These are phyloP conservation scores for Russula sp. DNA, from an alignment of 768 basidiomycete genomes.

Conservation along the genomic window DNA sequence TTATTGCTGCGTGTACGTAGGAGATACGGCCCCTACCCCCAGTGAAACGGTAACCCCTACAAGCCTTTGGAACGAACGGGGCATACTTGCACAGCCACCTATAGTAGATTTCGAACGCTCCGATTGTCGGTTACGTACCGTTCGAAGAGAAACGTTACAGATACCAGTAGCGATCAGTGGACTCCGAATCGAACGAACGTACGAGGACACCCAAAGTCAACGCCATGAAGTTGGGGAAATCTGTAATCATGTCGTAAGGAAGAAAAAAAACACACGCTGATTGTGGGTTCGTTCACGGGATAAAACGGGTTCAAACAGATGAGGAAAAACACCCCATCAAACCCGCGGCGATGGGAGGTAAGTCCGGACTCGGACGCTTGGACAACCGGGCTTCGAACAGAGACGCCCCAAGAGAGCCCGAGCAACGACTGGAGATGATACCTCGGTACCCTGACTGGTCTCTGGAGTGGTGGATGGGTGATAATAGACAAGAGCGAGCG, in stretches of 20 bases:
- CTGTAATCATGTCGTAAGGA: slow-evolving; percentile 11
- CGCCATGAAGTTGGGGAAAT: neutral
- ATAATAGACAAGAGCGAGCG: neutral
- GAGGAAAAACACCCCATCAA: slow-evolving; percentile 12
- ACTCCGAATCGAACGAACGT: neutral
- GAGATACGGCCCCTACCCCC: no score
- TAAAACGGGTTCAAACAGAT: slow-evolving; percentile 4
- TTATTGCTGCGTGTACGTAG: slow-evolving; percentile 25
- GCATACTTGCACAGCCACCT: slow-evolving; percentile 12
- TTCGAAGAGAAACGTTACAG: neutral
- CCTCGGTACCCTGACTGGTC: neutral
- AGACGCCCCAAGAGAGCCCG: neutral
- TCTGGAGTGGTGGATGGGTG: neutral
- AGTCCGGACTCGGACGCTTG: neutral
- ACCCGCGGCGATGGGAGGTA: slow-evolving; percentile 15
- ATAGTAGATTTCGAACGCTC: neutral
- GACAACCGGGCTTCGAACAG: neutral
- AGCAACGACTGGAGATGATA: slow-evolving; percentile 5
- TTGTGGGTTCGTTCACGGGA: slow-evolving; percentile 6
- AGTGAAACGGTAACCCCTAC: neutral
- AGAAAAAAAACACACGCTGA: neutral
- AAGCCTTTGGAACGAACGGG: neutral
- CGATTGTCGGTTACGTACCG: slow-evolving; percentile 6
- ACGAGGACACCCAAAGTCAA: neutral
- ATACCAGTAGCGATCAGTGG: neutral